Evolutionary conservation across 495 filamentous ascomycete species (phyloP).

Genomic region (Aspergillus indologenus): DNA sequence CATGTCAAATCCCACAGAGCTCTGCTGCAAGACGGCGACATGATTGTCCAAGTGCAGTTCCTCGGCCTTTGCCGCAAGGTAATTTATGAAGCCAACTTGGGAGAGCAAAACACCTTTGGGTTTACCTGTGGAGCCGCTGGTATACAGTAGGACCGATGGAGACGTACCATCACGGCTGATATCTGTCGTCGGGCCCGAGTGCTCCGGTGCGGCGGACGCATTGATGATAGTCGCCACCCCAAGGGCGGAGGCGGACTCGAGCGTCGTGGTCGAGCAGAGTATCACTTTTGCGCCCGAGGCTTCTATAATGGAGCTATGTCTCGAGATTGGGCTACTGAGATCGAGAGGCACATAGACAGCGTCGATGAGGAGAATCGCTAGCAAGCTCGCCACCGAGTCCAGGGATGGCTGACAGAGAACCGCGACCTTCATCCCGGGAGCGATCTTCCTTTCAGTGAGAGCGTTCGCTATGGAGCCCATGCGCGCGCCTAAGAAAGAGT

Average conservation of each 20-base stretch:
- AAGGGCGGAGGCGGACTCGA: neutral
- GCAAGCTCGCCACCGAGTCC: conserved; percentile 19
- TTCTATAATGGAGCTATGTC: neutral
- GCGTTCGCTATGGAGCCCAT: no score
- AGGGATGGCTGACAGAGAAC: neutral
- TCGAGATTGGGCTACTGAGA: neutral
- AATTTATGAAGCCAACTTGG: conserved; percentile 27
- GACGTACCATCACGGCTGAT: neutral
- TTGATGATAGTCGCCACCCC: neutral
- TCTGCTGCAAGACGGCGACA: conserved; percentile 14
- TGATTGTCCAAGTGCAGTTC: conserved; percentile 22
- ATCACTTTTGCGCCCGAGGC: neutral
- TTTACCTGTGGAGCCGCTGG: conserved; percentile 33
- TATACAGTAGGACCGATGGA: conserved; percentile 33
- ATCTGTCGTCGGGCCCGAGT: neutral
- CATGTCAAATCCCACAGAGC: neutral
- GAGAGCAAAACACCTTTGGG: conserved; percentile 38
- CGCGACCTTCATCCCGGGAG: neutral
- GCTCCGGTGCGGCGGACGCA: neutral
- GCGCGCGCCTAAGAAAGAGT: no score
- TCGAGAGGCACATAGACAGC: conserved; percentile 55
- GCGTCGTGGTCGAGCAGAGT: neutral
- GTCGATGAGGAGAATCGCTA: conserved; percentile 51
- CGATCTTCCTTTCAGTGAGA: neutral
- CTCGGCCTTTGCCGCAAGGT: conserved; percentile 22